Evolutionary conservation across 176 grass and related monocot species (phyloP).

Genomic region (Avena insularis): DNA sequence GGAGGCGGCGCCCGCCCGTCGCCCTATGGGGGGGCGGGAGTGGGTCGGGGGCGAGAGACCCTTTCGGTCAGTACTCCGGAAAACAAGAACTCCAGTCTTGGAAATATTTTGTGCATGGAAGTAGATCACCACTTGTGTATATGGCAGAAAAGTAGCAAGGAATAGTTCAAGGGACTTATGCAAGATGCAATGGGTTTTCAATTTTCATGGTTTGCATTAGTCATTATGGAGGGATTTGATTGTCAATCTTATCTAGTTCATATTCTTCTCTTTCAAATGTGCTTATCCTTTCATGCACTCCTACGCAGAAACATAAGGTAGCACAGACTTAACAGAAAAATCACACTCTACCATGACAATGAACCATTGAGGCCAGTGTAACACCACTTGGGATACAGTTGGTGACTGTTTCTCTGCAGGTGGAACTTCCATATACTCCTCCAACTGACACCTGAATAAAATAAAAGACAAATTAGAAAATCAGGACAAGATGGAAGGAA

Average conservation of each 20-base stretch:
- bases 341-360: slow-evolving; percentile 52
- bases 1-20: too few relatives aligned
- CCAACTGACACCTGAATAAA: slow-evolving; percentile 47
- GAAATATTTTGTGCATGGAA: too few relatives aligned
- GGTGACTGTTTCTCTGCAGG: slow-evolving; percentile 36
- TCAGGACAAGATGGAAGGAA: background rate
- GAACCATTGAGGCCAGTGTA: slow-evolving; percentile 46
- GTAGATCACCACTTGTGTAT: too few relatives aligned
- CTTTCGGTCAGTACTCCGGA: too few relatives aligned
- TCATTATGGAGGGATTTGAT: too few relatives aligned
- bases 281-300: background rate
- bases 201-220: too few relatives aligned
- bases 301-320: background rate
- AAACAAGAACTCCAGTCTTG: too few relatives aligned
- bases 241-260: background rate
- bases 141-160: too few relatives aligned
- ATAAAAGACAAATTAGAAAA: slow-evolving; percentile 14
- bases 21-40: too few relatives aligned
- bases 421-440: slow-evolving; percentile 26
- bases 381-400: slow-evolving; percentile 28
- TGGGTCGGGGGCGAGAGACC: too few relatives aligned
- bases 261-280: background rate
- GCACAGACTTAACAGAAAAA: background rate
- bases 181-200: too few relatives aligned
- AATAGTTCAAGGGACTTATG: too few relatives aligned